Evolutionary conservation across 2,329 filamentous ascomycete genomes (phyloP), one percentile per base, ranked within the genome.

Genomic region (Pseudocercospora musae): DNA sequence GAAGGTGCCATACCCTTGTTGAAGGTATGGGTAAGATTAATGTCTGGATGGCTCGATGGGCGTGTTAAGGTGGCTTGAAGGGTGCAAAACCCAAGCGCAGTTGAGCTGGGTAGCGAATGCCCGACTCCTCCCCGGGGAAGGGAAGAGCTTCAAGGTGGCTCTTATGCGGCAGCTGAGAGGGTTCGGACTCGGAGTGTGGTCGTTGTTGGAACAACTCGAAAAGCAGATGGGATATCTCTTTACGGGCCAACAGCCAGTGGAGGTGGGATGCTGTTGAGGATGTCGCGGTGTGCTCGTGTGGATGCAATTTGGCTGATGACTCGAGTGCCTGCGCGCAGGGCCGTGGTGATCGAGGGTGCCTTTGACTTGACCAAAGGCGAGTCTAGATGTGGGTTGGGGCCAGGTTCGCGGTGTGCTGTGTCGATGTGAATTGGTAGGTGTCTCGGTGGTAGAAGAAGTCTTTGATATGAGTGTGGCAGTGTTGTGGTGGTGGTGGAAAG

Each of bases 111-210:
- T 77, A 91, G 89, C 92, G 90, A 92, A 91, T 91, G 89, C 92
- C 92, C 90, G 92, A 96, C 92, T 95, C 95, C 96, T 94, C 95
- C 95, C 93, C 94, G 80, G 83, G 84, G 80, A 83, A 84, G 96
- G 93, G 94, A 98, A 98, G 94, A 96, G 93, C 90, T 90, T 88
- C 86, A 87, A 87, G 89, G 89, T 87, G 87, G 88, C 90, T 96
- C 91, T 92, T 98, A 99, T 99, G 94, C 95, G 95, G 95, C 95
- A 98, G 94, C 91, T 96, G 90, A 86, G 83, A 81, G 77, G 81
- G 84, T 78, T 83, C 84, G 70, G 52, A 20, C 25, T 37, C 52
- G 15, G 52, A 54, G 7, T 15, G 37, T 4, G 76, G 77, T 69
- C 70, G 71, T 73, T 75, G 75, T 73, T 75, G 72, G 70, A 77